Evolutionary conservation across 305 asterid species (phyloP), one percentile per base, ranked within the genome.

Genomic region (Fraxinus angustifolia): DNA sequence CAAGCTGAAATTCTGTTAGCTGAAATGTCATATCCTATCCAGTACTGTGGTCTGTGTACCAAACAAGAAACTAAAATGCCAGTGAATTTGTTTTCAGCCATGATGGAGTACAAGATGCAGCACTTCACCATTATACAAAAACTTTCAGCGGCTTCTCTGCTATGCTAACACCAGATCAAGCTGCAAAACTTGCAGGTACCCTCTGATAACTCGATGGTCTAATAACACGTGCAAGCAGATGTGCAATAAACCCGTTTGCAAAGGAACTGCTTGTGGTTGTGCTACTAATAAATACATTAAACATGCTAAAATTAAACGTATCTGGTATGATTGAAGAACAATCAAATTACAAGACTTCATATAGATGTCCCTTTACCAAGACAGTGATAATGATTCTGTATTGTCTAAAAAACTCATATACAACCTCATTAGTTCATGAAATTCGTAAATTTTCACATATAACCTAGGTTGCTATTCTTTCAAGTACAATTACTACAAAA

Each of bases 131-230:
- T 82, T 91, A 91, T 77, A 86, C 91, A 0, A 90, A 83, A 80
- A 81, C 87, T 79, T 91, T 91, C 86, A 85, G 92, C 85, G 93
- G 93, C 36, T 91, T 90, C 86, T 91, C 95, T 3, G 95, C 92
- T 17, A 78, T 88, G 92, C 92, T 91, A 35, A 91, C 93, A 34
- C 72, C 87, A 45, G 83, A 86, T 84, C 93, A 90, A 88, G 91
- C 95, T 77, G 75, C 85, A 81, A 73, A 78, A 76, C 83, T 91
- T 28, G 76, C 88, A 80, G 90, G 93, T 91, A 50, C 60, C 60
- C 8, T 16, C 60, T 50, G 60, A 50, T 50, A 50, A 8, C 42
- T 58, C 42, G 6, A 50, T 2, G 6, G 28, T 56, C 75, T 26
- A 11, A 35, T 40, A 17, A 21, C 70, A 17, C 11, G 31, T 58